Base-by-base conservation (phyloP, 495 filamentous ascomycete species). In the Penicillium waksmanii region DNA sequence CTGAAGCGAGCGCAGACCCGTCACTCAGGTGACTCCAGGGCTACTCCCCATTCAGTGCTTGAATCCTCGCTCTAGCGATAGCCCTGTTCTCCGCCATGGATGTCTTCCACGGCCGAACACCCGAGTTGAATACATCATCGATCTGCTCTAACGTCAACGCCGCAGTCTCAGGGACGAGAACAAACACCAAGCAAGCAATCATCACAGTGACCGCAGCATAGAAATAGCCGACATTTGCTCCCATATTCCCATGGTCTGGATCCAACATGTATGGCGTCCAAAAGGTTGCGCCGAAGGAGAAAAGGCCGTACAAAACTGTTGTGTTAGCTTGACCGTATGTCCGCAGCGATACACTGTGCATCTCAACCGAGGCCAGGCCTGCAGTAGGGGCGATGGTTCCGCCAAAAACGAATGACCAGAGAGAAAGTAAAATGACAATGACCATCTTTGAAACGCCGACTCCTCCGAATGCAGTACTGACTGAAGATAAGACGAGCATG, bases 181-280 rank as follows among this genome's bases (percentile, higher is more conserved):
- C 43, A 40, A 63, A 73, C 0, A 59, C 57, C n/a, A 71, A 50
- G 2, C 51, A 21, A 4, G 54, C 54, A 23, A 73, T 60, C 6
- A 64, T 44, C 3, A 63, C 51, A 1, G 70, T 71, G 8, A 73
- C 63, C 1, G 61, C 63, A 2, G 66, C 66, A 48, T 73, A 73
- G 19, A 71, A 73, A 31, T 73, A 73, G 5, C 70, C 68, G 11
- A 73, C 70, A 38, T 63, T 67, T 6, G 66, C 27, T 0, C 70
- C 70, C 70, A 73, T 73, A n/a, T 69, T 57, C 5, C 68, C 70
- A 53, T 73, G 58, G 6, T 66, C 31, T 2, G 66, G 23, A 27
- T 60, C 61, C 7, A 73, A 44, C 70, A 73, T 73, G 10, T 73
- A 73, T 0, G 70, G 70, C 0, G 70, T 71, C 68, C 68, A 73